Percentiles rank a stretch among this genome's conserved stretches.
These are phyloP conservation scores for Nakazawaea ishiwadae DNA, from an alignment of 805 yeast genomes.

Conservation along the genomic window DNA sequence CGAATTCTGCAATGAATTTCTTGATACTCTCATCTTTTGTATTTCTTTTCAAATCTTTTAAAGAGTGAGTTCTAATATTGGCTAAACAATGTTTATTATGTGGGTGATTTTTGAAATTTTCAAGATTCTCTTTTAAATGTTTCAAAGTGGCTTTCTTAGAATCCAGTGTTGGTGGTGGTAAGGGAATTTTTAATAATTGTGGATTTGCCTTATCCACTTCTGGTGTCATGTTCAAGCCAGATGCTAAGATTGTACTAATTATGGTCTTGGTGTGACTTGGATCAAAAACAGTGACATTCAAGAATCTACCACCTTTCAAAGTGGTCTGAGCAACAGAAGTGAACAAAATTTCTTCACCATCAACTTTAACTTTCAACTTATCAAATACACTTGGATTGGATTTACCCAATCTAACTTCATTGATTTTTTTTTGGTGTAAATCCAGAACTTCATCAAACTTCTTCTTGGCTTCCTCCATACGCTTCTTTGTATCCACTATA, in stretches of 20 bases:
- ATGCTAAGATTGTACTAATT: conserved; percentile 62
- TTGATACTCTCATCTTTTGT: conserved; percentile 53
- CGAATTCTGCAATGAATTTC: conserved; percentile 56
- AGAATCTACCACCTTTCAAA: conserved; percentile 58
- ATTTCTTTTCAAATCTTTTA: conserved; percentile 49
- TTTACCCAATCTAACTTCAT: conserved; percentile 65
- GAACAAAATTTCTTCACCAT: conserved; percentile 45
- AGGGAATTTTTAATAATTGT: conserved; percentile 65
- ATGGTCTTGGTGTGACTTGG: conserved; percentile 68
- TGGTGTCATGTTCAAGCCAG: conserved; percentile 74
- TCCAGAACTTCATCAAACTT: conserved; percentile 47
- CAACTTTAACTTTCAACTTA: conserved; percentile 44
- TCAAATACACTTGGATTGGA: conserved; percentile 67
- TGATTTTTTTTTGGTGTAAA: conserved; percentile 48
- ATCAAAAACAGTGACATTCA: conserved; percentile 82
- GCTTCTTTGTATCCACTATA: conserved; percentile 24
- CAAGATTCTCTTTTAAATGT: conserved; percentile 61
- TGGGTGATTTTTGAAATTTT: conserved; percentile 51
- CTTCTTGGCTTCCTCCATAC: conserved; percentile 31
- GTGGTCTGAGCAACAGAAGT: conserved; percentile 68
- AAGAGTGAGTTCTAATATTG: conserved; percentile 50
- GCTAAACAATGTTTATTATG: conserved; percentile 45
- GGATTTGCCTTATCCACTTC: conserved; percentile 68
- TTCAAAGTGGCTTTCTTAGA: conserved; percentile 52
- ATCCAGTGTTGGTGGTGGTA: conserved; percentile 74